phyloP scores from a whole-genome alignment of 768 basidiomycete genomes.

The Boletus pseudopeckii region DNA sequence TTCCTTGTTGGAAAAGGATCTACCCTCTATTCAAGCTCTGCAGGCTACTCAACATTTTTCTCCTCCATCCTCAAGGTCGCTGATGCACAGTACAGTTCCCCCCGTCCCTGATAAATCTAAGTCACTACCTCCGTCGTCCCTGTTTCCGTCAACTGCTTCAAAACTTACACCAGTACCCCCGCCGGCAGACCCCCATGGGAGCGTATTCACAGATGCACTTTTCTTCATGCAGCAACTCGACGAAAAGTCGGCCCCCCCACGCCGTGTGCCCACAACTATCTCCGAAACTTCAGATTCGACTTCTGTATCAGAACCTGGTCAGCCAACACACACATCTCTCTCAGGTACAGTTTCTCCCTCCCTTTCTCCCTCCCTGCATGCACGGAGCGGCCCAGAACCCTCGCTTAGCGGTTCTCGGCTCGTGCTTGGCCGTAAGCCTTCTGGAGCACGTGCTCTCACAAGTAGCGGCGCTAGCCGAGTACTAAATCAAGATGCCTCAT shows the following conservation, averaged over 20 bases:
- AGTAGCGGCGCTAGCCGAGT: conserved; percentile 34
- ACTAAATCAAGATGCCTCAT: conserved; percentile 34
- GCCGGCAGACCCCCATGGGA: conserved; percentile 26
- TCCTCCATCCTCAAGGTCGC: conserved; percentile 9
- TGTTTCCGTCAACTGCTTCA: conserved; percentile 26
- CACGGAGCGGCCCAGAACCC: conserved; percentile 28
- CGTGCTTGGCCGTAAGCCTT: conserved; percentile 63
- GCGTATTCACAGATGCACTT: conserved; percentile 53
- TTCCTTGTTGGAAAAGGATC: conserved; percentile 31
- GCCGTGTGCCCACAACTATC: conserved; percentile 45
- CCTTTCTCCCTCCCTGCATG: conserved; percentile 20
- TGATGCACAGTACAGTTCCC: conserved; percentile 20
- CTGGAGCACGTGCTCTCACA: conserved; percentile 73
- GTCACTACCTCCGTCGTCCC: conserved; percentile 14
- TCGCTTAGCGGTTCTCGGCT: conserved; percentile 38
- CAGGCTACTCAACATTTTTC: conserved; percentile 16
- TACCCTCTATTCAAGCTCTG: conserved; percentile 33
- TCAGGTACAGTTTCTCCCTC: conserved; percentile 25
- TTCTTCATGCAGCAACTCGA: conserved; percentile 67
- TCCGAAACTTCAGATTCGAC: conserved; percentile 40
- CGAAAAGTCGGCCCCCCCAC: conserved; percentile 27
- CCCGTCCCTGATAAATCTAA: conserved; percentile 27
- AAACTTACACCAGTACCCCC: conserved; percentile 22
- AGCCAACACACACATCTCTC: conserved; percentile 12
- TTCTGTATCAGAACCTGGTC: conserved; percentile 31